These are phyloP conservation scores for Stentor coeruleus DNA, from an alignment of 73 alveolate genomes.

Conservation along the genomic window DNA sequence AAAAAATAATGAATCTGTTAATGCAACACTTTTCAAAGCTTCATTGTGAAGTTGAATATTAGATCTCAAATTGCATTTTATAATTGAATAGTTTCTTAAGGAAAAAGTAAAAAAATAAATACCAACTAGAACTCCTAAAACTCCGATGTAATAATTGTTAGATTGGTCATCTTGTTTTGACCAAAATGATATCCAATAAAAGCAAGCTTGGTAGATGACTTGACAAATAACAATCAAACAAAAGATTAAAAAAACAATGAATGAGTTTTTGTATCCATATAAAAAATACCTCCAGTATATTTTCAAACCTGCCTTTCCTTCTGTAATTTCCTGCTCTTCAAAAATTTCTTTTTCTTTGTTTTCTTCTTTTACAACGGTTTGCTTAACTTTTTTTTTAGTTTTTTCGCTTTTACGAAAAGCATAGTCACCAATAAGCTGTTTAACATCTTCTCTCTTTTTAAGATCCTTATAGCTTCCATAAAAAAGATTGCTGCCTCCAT, in stretches of 20 bases:
- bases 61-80: background rate
- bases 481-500: conserved; percentile 33
- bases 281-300: background rate
- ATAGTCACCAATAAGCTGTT: background rate
- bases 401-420: background rate
- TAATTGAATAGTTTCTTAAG: background rate
- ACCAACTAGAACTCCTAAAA: background rate
- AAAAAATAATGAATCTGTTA: conserved; percentile 20
- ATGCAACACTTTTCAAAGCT: background rate
- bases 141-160: background rate
- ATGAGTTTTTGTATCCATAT: background rate
- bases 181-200: conserved; percentile 79
- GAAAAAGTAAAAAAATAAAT: background rate
- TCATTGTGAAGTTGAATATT: background rate
- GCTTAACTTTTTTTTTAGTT: background rate
- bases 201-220: conserved; percentile 72
- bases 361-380: background rate
- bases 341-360: background rate
- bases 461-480: conserved; percentile 6
- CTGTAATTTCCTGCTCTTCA: background rate
- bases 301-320: background rate
- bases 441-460: background rate
- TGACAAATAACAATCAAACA: background rate
- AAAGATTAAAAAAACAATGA: background rate
- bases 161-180: conserved; percentile 30